These are phyloP conservation scores for Amanita polypyramis DNA, from an alignment of 768 basidiomycete species.

Conservation along the genomic window DNA sequence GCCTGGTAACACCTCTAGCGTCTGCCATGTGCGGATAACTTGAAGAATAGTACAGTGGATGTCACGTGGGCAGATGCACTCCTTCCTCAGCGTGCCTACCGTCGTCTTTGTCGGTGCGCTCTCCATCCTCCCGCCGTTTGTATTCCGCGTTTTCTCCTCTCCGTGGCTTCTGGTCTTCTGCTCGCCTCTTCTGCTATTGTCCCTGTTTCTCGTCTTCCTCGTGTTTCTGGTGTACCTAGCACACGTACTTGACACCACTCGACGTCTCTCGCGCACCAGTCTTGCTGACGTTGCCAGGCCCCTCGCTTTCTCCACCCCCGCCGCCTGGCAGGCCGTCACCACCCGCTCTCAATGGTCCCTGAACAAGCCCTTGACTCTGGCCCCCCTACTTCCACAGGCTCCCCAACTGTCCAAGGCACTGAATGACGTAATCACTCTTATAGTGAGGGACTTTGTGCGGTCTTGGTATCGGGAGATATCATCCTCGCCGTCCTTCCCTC, in stretches of 20 bases:
- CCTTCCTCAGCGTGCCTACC: constrained; percentile 35
- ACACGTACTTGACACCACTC: constrained; percentile 43
- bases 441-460: constrained; percentile 79
- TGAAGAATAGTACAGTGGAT: too few species aligned
- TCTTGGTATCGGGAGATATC: constrained; percentile 88
- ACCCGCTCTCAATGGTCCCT: constrained; percentile 89
- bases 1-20: too few species aligned
- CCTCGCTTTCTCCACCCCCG: constrained; percentile 81
- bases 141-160: constrained; percentile 50
- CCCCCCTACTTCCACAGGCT: constrained; percentile 54
- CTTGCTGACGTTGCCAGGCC: constrained; percentile 58
- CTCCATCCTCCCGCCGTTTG: constrained; percentile 44
- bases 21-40: too few species aligned
- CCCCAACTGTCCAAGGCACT: constrained; percentile 59
- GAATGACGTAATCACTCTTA: constrained; percentile 71
- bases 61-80: constrained; percentile 23
- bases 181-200: constrained; percentile 45
- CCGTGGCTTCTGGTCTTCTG: constrained; percentile 55
- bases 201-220: constrained; percentile 41
- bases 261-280: constrained; percentile 20
- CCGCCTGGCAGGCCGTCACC: constrained; percentile 88
- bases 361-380: constrained; percentile 52
- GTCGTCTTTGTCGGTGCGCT: constrained; percentile 47
- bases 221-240: constrained; percentile 44
- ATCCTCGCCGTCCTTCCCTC: constrained; percentile 79